Conservation (phyloP, 495 filamentous ascomycete genomes). For the Tuber brumale region DNA sequence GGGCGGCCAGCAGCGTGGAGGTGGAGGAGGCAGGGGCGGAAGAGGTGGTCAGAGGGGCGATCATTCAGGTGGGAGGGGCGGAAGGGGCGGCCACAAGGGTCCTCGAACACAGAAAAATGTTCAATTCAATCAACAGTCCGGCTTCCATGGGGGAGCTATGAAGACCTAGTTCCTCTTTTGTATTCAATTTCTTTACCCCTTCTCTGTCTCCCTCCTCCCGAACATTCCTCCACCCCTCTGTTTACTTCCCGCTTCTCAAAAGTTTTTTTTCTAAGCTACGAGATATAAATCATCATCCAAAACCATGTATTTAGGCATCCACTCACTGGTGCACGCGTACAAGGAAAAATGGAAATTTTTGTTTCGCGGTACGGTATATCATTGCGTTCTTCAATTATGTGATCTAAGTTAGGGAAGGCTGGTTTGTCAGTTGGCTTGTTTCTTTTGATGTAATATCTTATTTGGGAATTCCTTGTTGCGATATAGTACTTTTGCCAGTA, state of each 20-base stretch:
- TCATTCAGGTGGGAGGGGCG: constrained; percentile 46
- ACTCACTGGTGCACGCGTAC: constrained; percentile 35
- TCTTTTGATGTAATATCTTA: neutral
- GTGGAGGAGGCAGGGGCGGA: constrained; percentile 63
- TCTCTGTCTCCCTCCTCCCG: neutral
- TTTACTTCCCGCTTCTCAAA: constrained; percentile 23
- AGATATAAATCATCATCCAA: constrained; percentile 13
- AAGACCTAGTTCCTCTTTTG: constrained; percentile 33
- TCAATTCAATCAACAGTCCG: constrained; percentile 42
- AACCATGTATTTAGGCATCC: constrained; percentile 38
- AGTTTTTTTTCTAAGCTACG: constrained; percentile 24
- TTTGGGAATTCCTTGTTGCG: neutral
- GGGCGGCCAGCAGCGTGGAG: constrained; percentile 70
- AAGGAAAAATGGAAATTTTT: constrained; percentile 41
- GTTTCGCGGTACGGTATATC: constrained; percentile 10
- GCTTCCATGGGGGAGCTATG: constrained; percentile 43
- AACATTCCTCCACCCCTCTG: neutral
- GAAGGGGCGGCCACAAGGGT: constrained; percentile 35
- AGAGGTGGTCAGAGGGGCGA: constrained; percentile 64
- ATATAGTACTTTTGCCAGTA: neutral
- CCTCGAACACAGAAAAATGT: constrained; percentile 37
- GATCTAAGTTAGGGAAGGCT: neutral
- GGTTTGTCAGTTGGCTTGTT: neutral
- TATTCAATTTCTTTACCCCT: constrained; percentile 3
- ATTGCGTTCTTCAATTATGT: neutral